These are phyloP conservation scores for Diutina pseudorugosa DNA, from an alignment of 1,139 yeast genomes.

Conservation along the genomic window DNA sequence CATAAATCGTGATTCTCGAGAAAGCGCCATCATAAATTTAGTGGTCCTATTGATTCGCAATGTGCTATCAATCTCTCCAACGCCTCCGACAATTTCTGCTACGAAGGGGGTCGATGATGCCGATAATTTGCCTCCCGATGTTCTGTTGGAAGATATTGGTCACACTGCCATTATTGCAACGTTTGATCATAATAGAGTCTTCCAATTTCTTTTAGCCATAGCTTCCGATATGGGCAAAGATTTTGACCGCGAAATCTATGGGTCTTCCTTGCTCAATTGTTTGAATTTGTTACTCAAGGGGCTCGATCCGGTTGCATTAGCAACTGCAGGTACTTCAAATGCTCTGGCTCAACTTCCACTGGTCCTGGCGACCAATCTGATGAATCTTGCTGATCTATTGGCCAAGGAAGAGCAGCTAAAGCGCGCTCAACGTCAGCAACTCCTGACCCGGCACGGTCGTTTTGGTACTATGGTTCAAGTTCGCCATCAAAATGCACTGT, in stretches of 20 bases:
- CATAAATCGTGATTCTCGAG: conserved; percentile 54
- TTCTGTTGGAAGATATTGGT: conserved; percentile 56
- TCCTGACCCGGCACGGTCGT: conserved; percentile 74
- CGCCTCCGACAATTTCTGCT: conserved; percentile 29
- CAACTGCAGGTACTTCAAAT: conserved; percentile 8
- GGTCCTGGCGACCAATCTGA: conserved; percentile 5
- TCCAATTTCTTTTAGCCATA: conserved; percentile 58
- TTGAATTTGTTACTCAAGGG: conserved; percentile 53
- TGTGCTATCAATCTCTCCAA: conserved; percentile 62
- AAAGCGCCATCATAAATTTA: conserved; percentile 59
- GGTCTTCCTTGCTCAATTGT: conserved; percentile 56
- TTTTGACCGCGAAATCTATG: conserved; percentile 50
- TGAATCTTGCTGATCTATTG: conserved; percentile 42
- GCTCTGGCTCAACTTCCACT: background rate
- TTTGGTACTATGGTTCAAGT: conserved; percentile 81
- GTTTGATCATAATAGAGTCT: conserved; percentile 57
- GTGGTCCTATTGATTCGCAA: conserved; percentile 70
- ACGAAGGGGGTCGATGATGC: background rate
- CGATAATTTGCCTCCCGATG: conserved; percentile 40
- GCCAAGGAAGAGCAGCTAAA: conserved; percentile 45
- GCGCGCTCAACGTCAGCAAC: conserved; percentile 34
- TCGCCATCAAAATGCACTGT: conserved; percentile 44
- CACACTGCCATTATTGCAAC: conserved; percentile 43
- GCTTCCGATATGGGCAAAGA: conserved; percentile 53
- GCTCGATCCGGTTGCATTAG: conserved; percentile 23